These are phyloP conservation scores for Botryotinia narcissicola DNA, from an alignment of 2,329 filamentous ascomycete genomes.

Conservation along the genomic window DNA sequence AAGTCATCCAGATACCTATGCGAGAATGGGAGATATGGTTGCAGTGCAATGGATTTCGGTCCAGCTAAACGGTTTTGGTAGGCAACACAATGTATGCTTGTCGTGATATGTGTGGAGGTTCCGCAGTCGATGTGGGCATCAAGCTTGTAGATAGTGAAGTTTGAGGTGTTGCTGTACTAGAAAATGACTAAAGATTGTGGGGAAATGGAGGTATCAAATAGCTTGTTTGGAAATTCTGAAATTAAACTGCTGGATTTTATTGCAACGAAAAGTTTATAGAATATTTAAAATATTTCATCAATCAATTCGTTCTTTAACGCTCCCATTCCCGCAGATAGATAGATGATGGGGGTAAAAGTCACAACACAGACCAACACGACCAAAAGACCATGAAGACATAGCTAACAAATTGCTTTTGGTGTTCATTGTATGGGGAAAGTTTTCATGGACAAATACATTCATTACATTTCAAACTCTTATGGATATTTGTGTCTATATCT, in stretches of 20 bases:
- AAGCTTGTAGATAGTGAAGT: background rate
- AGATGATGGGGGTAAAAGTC: background rate
- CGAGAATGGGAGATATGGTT: background rate
- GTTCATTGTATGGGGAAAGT: background rate
- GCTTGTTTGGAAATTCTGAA: background rate
- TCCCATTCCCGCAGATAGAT: background rate
- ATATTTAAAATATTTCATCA: constrained; percentile 5
- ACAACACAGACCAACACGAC: background rate
- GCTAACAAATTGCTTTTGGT: background rate
- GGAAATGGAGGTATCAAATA: background rate
- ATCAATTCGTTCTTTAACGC: background rate
- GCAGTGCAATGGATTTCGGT: background rate
- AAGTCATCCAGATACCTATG: constrained; percentile 24
- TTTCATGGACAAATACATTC: background rate
- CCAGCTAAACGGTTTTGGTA: background rate
- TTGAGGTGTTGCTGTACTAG: background rate
- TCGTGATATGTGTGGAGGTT: constrained; percentile 4
- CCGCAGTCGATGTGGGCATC: constrained; percentile 4
- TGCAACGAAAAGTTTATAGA: background rate
- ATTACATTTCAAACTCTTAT: background rate
- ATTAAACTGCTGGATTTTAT: background rate
- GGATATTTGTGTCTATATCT: background rate
- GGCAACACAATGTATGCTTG: constrained; percentile 1
- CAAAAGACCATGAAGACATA: background rate
- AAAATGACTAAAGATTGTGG: background rate